Percentiles rank a stretch among this genome's conserved stretches.
Conservation (phyloP, 108 stramenopile species). For the Seminavis robusta region DNA sequence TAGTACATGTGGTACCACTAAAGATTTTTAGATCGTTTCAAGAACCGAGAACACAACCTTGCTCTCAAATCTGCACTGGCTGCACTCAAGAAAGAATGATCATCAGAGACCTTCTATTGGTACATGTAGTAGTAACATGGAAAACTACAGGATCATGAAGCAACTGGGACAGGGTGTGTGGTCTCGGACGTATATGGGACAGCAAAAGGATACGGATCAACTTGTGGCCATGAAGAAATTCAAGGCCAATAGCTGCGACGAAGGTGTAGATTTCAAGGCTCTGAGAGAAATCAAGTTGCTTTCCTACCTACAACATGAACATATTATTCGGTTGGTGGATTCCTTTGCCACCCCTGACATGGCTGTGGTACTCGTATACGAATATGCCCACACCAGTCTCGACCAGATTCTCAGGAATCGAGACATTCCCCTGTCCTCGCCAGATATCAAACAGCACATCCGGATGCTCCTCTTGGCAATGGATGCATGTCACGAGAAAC, state of each 20-base stretch:
- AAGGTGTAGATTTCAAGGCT: constrained; percentile 93
- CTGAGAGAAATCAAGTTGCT: constrained; percentile 93
- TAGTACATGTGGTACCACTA: too few species aligned
- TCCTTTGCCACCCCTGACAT: constrained; percentile 82
- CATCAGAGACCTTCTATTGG: too few species aligned
- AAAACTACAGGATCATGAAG: constrained; percentile 79
- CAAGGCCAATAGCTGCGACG: constrained; percentile 82
- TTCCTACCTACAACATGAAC: constrained; percentile 90
- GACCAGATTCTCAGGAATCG: constrained; percentile 85
- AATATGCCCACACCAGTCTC: constrained; percentile 87
- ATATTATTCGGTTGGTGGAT: constrained; percentile 88
- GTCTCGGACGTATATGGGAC: constrained; percentile 87
- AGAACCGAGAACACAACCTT: too few species aligned
- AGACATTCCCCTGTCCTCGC: constrained; percentile 67
- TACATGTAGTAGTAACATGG: too few species aligned
- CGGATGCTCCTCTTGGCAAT: constrained; percentile 63
- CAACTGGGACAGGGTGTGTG: constrained; percentile 89
- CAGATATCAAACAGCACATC: constrained; percentile 84
- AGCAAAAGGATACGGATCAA: constrained; percentile 81
- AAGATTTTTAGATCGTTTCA: too few species aligned
- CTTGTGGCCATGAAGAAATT: constrained; percentile 91
- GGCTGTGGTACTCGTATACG: constrained; percentile 87
- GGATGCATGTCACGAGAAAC: constrained; percentile 81
- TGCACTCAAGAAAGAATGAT: too few species aligned
- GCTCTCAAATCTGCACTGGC: too few species aligned